Conservation (phyloP, 768 basidiomycete genomes). For the Suillus clintonianus region DNA sequence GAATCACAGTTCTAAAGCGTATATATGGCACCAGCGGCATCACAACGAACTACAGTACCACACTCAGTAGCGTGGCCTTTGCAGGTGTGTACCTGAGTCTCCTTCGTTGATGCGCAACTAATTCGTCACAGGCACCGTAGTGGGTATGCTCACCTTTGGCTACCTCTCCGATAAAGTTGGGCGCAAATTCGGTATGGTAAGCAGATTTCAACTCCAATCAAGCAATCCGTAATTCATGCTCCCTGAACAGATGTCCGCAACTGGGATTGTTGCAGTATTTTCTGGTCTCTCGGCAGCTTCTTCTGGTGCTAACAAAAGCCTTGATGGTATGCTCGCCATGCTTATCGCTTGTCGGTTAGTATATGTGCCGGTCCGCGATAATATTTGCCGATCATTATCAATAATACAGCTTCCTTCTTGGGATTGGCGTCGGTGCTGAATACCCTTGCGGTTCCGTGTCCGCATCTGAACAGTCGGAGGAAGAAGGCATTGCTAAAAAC, state of each 20-base stretch:
- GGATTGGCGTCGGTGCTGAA: conserved; percentile 86
- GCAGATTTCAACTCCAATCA: conserved; percentile 9
- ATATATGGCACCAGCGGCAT: conserved; percentile 60
- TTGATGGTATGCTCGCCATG: conserved; percentile 75
- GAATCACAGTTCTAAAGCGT: conserved; percentile 58
- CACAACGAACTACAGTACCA: conserved; percentile 54
- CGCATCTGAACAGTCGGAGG: conserved; percentile 88
- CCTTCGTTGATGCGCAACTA: conserved; percentile 63
- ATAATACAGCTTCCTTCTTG: conserved; percentile 71
- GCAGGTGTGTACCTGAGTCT: conserved; percentile 79
- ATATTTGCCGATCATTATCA: neutral
- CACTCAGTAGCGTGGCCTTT: conserved; percentile 71
- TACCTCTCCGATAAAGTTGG: conserved; percentile 86
- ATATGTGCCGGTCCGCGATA: neutral
- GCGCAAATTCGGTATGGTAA: conserved; percentile 85
- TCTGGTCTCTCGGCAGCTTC: conserved; percentile 83
- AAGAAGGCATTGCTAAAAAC: conserved; percentile 72
- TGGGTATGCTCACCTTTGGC: conserved; percentile 83
- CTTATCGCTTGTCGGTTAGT: conserved; percentile 74
- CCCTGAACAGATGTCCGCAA: conserved; percentile 66
- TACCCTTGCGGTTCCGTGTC: conserved; percentile 92
- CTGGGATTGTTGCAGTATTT: conserved; percentile 83
- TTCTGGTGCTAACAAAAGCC: conserved; percentile 70
- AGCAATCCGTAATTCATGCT: conserved; percentile 14
- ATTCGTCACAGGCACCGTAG: conserved; percentile 77